Evolutionary conservation across 2,329 filamentous ascomycete species (phyloP), one percentile per base, ranked within the genome.

Genomic region (Nannizziopsis barbatae): DNA sequence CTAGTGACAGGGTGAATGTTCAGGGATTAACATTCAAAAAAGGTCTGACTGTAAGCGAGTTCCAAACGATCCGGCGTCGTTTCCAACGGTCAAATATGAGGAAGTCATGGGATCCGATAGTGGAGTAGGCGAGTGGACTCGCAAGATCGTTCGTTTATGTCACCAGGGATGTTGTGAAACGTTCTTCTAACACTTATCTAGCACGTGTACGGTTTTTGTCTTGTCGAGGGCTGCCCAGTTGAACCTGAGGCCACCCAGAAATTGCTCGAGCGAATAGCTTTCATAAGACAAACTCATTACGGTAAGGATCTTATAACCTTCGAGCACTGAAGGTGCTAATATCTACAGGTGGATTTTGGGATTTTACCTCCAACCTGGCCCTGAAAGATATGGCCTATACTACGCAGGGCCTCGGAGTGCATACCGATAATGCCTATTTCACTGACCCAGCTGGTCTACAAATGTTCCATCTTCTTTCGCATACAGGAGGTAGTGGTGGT

Each of bases 361-460:
- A 95, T 66, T 96, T 96, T 65, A 85, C 86, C 0, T 84, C 89
- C 4, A 85, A 95, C 64, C 76, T 95, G 18, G 83, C 86, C 22
- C 83, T 83, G 60, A 89, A 89, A 55, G 88, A 95, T 60, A 93
- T 86, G 1, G 88, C 88, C 2, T 98, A 96, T 69, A 95, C 90
- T 1, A 87, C 84, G 58, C 74, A 92, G 44, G 81, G 81, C 1
- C 76, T 98, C 2, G 79, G 80, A 15, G 83, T 85, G 0, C 92
- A 98, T 65, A 96, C 90, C 1, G 92, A 98, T 67, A 96, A 80
- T 5, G 95, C 90, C 1, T 96, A 98, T 66, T 96, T 96, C 68
- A 88, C 80, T 17, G 90, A 96, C 54, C 90, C 92, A 0, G 82
- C 86, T 1, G 87, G 90, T 8, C 75, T 98, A 31, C 92, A 98